Evolutionary conservation across 495 filamentous ascomycete genomes (phyloP), one percentile per base, ranked within the genome.

Genomic region (Tetracladium marchalianum): DNA sequence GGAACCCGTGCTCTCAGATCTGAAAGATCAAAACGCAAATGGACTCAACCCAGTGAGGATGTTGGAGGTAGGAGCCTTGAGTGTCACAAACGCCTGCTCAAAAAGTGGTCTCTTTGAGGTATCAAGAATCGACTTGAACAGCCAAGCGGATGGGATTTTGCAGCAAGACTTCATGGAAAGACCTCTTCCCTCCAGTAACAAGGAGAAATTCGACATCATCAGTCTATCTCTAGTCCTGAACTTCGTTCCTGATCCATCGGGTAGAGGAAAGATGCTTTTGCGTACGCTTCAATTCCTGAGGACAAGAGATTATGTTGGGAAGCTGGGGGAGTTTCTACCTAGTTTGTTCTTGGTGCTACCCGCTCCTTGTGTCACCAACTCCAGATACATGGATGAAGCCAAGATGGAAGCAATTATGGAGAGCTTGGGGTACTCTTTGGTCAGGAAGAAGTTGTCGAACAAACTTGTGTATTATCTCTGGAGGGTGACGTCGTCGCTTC

Each of bases 161-260:
- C 72, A 87, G 59, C 89, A 97, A 58, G 87, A 99, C 63, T 97
- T 99, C 56, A 97, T 99, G 90, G 66, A 85, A 57, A 71, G 87
- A 31, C 85, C 89, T 6, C 63, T 92, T 13, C 90, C 90, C 0
- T 44, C 41, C 7, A 55, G 65, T 41, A 68, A 75, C 27, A 62
- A 67, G 0, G 81, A 90, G 36, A 66, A 65, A 24, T 97, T 96
- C 58, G 83, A 99, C 59, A 71, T 95, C 36, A 81, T 99, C 56
- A 92, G 85, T 51, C 73, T 99, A n/a, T 94, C 87, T 1, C 68
- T 99, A 41, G 93, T 99, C 8, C 72, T 99, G 16, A 99, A 99
- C 63, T 99, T 85, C 59, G 89, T 96, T 18, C 81, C 89, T 9
- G 76, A 85, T 51, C 71, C 86, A 11, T 64, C 60, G n/a, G 75